Evolutionary conservation across 768 basidiomycete species (phyloP), one percentile per base, ranked within the genome.

Genomic region (Boletus rubescentipes): DNA sequence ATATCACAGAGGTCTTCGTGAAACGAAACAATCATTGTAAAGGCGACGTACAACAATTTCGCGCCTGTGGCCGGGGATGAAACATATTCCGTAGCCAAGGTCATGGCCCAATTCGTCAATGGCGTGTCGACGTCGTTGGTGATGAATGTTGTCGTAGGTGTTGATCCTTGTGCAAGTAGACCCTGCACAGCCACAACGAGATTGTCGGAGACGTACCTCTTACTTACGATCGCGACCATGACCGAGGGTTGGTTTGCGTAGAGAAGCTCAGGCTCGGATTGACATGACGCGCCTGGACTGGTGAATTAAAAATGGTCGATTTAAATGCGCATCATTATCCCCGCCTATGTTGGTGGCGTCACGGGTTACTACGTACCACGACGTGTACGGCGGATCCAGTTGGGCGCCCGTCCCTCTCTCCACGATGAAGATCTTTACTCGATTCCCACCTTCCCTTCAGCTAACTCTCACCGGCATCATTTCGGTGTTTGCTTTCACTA

Each of bases 41-140:
- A n/a, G 4, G 20, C 3, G 11, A 52, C 75, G 59, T 56, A 78
- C 77, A 57, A 73, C 48, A 45, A 40, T 64, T 57, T 72, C 10
- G 50, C 57, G 5, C 55, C 55, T 1, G 23, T 43, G 18, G 59
- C 53, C 1, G 39, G 47, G 12, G 49, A 61, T 34, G 55, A 44
- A 34, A 54, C 43, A 48, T 64, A 77, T 59, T 64, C 73, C 57
- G 54, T 73, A 54, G 52, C 73, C 67, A 64, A 69, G 53, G 30
- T 54, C 60, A 71, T 72, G 20, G 63, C 53, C 68, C 74, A 70
- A 21, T 67, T 42, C 47, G 74, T 80, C 54, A 83, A 73, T 68
- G 77, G 78, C 5, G 70, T 70, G 47, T 79, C 76, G 66, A 80
- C 67, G 20, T 67, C 61, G 9, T 63, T 53, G 49, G 75, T 68